Evolutionary conservation across 345 rosid genomes (phyloP).

Genomic region (Raphanus sativus): DNA sequence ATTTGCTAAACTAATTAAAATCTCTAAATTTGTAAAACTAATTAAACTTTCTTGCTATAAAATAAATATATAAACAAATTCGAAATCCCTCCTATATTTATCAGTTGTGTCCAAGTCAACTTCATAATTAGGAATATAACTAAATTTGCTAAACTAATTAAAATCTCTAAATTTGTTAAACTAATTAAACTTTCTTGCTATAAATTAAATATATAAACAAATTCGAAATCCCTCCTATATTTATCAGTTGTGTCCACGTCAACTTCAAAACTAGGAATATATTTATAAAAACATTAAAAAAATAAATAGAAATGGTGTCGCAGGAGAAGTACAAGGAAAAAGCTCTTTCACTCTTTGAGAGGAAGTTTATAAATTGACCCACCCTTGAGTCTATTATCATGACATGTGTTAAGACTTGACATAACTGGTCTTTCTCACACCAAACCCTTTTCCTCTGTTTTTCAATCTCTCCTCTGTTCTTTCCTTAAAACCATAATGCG

Average conservation of each 20-base stretch:
- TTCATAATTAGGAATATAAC: background rate
- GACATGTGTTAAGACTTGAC: constrained; percentile 19
- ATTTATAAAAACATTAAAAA: background rate
- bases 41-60: background rate
- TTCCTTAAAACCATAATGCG: constrained; percentile 51
- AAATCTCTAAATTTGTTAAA: background rate
- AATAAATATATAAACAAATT: background rate
- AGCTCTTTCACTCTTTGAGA: constrained; percentile 27
- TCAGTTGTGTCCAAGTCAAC: background rate
- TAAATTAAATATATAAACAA: background rate
- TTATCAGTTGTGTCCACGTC: background rate
- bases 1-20: background rate
- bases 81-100: constrained; percentile 1
- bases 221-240: background rate
- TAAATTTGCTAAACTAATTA: background rate
- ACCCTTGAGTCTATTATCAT: constrained; percentile 29
- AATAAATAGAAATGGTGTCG: constrained; percentile 12
- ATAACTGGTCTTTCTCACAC: constrained; percentile 23
- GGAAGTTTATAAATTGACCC: constrained; percentile 46
- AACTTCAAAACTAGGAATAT: constrained; percentile 1
- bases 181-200: background rate
- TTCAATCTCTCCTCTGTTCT: constrained; percentile 26
- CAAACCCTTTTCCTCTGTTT: constrained; percentile 39
- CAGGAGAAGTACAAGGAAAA: constrained; percentile 18
- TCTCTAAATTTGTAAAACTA: background rate